phyloP scores from a whole-genome alignment of 116 monocot genomes.

The Iris pallida region DNA sequence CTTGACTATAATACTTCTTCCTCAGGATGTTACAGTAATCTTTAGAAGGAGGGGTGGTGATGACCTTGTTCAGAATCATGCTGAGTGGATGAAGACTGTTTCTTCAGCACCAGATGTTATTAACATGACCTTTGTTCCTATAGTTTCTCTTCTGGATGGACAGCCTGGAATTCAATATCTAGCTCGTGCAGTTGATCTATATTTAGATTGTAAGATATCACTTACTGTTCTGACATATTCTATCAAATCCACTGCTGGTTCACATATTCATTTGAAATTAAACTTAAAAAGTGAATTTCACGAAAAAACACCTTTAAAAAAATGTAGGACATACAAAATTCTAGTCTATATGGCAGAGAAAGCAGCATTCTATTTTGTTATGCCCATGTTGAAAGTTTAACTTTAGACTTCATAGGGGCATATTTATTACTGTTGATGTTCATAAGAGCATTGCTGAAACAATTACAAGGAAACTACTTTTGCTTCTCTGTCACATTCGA shows the following conservation, averaged over 20 bases:
- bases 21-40: slow-evolving; percentile 85
- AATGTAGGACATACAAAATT: background rate
- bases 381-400: no score
- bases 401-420: no score
- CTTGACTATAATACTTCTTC: slow-evolving; percentile 1
- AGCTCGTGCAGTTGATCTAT: slow-evolving; percentile 69
- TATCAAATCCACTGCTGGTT: background rate
- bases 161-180: slow-evolving; percentile 54
- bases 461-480: background rate
- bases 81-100: slow-evolving; percentile 64
- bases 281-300: background rate
- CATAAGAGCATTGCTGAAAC: background rate
- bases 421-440: background rate
- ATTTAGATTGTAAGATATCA: slow-evolving; percentile 69
- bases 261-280: slow-evolving; percentile 5
- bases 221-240: background rate
- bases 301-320: no score
- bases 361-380: background rate
- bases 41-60: slow-evolving; percentile 85
- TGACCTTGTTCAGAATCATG: slow-evolving; percentile 82
- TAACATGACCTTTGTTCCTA: slow-evolving; percentile 80
- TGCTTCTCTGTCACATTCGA: background rate
- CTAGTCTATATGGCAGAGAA: background rate
- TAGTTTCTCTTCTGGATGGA: slow-evolving; percentile 64
- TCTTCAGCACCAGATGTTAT: slow-evolving; percentile 73